phyloP scores from a whole-genome alignment of 2,329 filamentous ascomycete species.

The Pseudomassariella vexata region DNA sequence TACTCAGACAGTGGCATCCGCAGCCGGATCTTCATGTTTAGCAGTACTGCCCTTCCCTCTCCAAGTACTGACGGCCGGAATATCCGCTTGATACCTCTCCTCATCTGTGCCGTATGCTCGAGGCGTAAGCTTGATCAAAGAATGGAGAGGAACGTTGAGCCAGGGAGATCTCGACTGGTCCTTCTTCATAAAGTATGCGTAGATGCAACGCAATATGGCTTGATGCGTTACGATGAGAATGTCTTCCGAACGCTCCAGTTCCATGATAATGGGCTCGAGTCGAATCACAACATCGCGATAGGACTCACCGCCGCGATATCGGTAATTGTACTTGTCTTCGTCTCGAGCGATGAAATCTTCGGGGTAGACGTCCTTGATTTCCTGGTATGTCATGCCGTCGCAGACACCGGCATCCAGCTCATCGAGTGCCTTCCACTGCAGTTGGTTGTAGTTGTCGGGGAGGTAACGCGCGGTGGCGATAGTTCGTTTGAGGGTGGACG shows the following conservation, averaged over 20 bases:
- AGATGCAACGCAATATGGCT: slow-evolving; percentile 93
- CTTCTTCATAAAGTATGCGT: slow-evolving; percentile 98
- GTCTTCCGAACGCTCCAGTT: slow-evolving; percentile 91
- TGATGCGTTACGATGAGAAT: slow-evolving; percentile 98
- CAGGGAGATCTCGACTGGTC: slow-evolving; percentile 88
- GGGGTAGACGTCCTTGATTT: slow-evolving; percentile 86
- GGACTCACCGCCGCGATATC: slow-evolving; percentile 92
- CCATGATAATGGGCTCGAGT: slow-evolving; percentile 98
- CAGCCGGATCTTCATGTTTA: slow-evolving; percentile 66
- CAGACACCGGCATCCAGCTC: slow-evolving; percentile 96
- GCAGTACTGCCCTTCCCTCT: slow-evolving; percentile 85
- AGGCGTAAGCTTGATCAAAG: slow-evolving; percentile 92
- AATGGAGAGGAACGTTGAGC: slow-evolving; percentile 98
- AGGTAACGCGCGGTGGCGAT: slow-evolving; percentile 87
- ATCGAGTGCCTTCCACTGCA: slow-evolving; percentile 98
- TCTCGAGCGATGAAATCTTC: slow-evolving; percentile 95
- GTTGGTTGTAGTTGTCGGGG: slow-evolving; percentile 76
- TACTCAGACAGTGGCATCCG: no score
- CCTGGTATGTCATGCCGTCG: slow-evolving; percentile 91
- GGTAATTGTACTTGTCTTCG: slow-evolving; percentile 99
- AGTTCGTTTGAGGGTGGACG: slow-evolving; percentile 66
- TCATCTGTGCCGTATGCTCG: slow-evolving; percentile 91
- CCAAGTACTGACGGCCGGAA: slow-evolving; percentile 95
- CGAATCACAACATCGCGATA: slow-evolving; percentile 96
- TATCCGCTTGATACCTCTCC: slow-evolving; percentile 80